Evolutionary conservation across 2,329 filamentous ascomycete species (phyloP).

Genomic region (Scedosporium minutisporum): DNA sequence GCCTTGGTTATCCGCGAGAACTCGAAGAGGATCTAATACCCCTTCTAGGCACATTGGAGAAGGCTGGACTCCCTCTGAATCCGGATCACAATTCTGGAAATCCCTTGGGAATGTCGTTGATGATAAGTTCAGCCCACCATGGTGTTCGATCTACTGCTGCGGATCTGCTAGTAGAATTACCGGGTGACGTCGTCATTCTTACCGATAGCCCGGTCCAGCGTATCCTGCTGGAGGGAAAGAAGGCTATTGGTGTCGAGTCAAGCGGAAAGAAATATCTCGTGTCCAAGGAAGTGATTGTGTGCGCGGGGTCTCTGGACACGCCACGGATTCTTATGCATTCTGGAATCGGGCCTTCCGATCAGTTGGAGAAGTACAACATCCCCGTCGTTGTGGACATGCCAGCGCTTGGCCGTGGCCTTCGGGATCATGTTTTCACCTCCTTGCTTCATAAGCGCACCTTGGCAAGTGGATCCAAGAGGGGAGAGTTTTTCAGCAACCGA

Average conservation of each 20-base stretch:
- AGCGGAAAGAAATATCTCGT: slow-evolving; percentile 26
- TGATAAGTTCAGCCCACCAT: slow-evolving; percentile 37
- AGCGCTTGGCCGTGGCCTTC: slow-evolving; percentile 28
- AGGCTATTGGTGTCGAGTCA: slow-evolving; percentile 33
- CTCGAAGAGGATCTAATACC: slow-evolving; percentile 31
- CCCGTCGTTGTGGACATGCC: slow-evolving; percentile 24
- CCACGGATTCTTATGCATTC: slow-evolving; percentile 35
- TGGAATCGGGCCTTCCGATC: slow-evolving; percentile 26
- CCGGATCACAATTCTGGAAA: slow-evolving; percentile 49
- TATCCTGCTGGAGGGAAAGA: slow-evolving; percentile 35
- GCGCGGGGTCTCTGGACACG: slow-evolving; percentile 29
- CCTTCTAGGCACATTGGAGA: slow-evolving; percentile 35
- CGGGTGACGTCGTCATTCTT: slow-evolving; percentile 42
- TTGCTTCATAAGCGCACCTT: slow-evolving; percentile 26
- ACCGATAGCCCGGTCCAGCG: slow-evolving; percentile 37
- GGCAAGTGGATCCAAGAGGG: slow-evolving; percentile 30
- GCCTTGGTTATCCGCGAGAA: slow-evolving; percentile 30
- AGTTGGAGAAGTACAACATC: slow-evolving; percentile 24
- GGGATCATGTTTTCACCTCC: slow-evolving; percentile 29
- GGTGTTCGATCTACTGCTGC: slow-evolving; percentile 40
- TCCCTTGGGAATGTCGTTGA: slow-evolving; percentile 43
- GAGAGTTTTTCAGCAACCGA: slow-evolving; percentile 33
- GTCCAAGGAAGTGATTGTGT: slow-evolving; percentile 32
- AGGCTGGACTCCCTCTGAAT: slow-evolving; percentile 39
- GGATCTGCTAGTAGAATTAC: slow-evolving; percentile 33